Conservation (phyloP, 306 rosid species). For the Quercus berberidifolia region DNA sequence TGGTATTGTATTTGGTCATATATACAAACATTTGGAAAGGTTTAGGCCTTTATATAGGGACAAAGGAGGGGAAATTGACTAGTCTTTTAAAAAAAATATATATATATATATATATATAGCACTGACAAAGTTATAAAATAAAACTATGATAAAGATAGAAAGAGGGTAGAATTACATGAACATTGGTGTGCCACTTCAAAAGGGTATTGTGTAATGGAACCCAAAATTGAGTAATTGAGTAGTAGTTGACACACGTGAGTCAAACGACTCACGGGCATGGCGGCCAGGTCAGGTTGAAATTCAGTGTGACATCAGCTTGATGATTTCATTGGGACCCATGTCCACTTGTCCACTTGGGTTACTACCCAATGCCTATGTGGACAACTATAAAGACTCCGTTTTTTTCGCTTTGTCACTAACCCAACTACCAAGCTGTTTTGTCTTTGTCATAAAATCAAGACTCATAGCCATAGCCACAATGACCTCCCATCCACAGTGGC, state of each 20-base stretch:
- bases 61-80: not conserved
- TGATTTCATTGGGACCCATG: not conserved
- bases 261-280: conserved; percentile 24
- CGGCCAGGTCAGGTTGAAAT: conserved; percentile 28
- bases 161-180: not conserved
- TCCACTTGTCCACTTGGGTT: not conserved
- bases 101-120: no score
- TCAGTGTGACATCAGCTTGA: conserved; percentile 8
- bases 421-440: not conserved
- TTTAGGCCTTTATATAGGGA: not conserved
- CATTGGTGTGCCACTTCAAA: not conserved
- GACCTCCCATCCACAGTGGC: not conserved
- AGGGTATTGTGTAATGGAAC: not conserved
- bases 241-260: conserved; percentile 25
- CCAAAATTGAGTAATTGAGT: not conserved
- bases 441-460: not conserved
- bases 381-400: no score
- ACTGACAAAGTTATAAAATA: no score
- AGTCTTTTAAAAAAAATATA: no score
- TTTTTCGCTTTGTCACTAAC: not conserved
- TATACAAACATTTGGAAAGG: not conserved
- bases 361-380: no score
- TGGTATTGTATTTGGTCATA: not conserved
- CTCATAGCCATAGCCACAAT: not conserved
- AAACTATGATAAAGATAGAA: not conserved